Conservation (phyloP, 1,284 basidiomycete species). For the Apiotrichum porosum region DNA sequence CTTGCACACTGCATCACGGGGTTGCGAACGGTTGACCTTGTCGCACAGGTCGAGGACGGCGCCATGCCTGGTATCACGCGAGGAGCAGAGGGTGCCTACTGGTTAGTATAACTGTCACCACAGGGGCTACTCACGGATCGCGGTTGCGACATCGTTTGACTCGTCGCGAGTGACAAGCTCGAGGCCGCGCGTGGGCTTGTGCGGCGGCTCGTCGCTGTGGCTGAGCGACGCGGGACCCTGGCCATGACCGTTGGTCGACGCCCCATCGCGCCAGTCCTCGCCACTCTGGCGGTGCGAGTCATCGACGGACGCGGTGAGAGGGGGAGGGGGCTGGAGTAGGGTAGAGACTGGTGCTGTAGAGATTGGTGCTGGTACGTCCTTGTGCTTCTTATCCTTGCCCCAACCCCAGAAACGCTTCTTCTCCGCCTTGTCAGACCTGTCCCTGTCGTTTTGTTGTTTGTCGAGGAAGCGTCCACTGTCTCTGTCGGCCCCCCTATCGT, state of each 20-base stretch:
- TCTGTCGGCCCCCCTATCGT: no score
- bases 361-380: not conserved
- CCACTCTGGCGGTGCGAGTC: conserved; percentile 10
- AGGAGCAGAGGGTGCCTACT: conserved; percentile 29
- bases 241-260: conserved; percentile 15
- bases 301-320: conserved; percentile 2
- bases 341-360: no score
- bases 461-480: no score
- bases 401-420: conserved; percentile 15
- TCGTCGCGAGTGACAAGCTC: conserved; percentile 5
- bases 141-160: conserved; percentile 29
- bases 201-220: conserved; percentile 3
- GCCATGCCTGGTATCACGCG: conserved; percentile 29
- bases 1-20: conserved; percentile 36
- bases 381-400: conserved; percentile 9
- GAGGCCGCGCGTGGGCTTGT: not conserved
- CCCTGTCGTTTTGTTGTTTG: conserved; percentile 15
- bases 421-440: conserved; percentile 9
- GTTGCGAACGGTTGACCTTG: conserved; percentile 39
- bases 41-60: conserved; percentile 43
- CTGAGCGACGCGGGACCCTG: conserved; percentile 6
- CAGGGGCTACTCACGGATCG: conserved; percentile 31
- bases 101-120: not conserved
- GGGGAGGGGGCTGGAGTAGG: not conserved
- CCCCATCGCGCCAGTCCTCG: conserved; percentile 18